These are phyloP conservation scores for Fusarium brevicatenulatum DNA, from an alignment of 2,329 filamentous ascomycete genomes.

Conservation along the genomic window DNA sequence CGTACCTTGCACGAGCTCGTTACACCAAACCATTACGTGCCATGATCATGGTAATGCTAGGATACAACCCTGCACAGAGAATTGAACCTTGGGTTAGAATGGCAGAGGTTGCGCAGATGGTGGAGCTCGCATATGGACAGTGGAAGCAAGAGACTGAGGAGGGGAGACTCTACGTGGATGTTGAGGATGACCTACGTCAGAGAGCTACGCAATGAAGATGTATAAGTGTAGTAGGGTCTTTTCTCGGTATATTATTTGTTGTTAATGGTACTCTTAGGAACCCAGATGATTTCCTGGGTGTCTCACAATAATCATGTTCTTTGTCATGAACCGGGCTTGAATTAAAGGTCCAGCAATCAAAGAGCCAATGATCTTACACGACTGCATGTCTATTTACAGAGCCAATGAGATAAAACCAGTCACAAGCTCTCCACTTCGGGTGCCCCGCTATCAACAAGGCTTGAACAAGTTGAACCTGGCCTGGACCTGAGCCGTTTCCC, in stretches of 20 bases:
- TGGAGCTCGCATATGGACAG: slow-evolving; percentile 41
- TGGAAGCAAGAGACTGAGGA: slow-evolving; percentile 48
- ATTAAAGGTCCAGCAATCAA: not conserved
- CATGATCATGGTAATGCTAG: slow-evolving; percentile 42
- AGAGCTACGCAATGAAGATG: not conserved
- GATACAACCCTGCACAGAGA: slow-evolving; percentile 31
- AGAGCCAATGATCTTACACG: slow-evolving; percentile 46
- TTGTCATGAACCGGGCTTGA: not conserved
- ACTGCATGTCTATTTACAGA: slow-evolving; percentile 4
- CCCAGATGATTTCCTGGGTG: not conserved
- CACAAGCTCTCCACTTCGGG: slow-evolving; percentile 27
- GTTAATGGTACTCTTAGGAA: not conserved
- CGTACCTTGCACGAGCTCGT: slow-evolving; percentile 37
- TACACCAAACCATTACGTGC: slow-evolving; percentile 44
- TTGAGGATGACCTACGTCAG: slow-evolving; percentile 42
- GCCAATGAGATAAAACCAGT: slow-evolving; percentile 16
- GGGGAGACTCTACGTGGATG: slow-evolving; percentile 47
- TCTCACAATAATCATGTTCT: not conserved
- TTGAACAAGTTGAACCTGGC: slow-evolving; percentile 23
- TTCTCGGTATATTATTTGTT: not conserved
- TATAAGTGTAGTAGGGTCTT: too few species aligned
- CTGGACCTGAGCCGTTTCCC: slow-evolving; percentile 33
- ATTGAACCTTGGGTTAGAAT: not conserved
- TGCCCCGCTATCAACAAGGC: slow-evolving; percentile 28
- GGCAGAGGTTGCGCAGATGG: slow-evolving; percentile 18